A percentile compares a stretch with the other conserved stretches of the same genome.
Evolutionary conservation across 345 rosid genomes (phyloP).

Genomic region (Barbarea vulgaris): DNA sequence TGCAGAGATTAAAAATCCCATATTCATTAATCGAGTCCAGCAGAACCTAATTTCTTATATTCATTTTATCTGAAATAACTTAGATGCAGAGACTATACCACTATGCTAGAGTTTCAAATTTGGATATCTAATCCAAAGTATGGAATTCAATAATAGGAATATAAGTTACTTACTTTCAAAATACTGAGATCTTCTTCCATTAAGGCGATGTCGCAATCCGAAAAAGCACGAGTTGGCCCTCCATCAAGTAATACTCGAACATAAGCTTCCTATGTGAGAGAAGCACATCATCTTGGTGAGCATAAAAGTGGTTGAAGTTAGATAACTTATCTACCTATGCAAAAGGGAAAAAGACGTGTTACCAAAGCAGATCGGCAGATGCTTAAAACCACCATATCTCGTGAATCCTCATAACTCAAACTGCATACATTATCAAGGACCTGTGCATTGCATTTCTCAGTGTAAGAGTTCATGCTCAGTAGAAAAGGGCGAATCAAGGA

Average conservation of each 20-base stretch:
- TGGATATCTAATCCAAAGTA: background rate
- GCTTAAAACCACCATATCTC: constrained; percentile 85
- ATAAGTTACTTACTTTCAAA: constrained; percentile 58
- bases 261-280: constrained; percentile 64
- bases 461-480: constrained; percentile 20
- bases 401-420: constrained; percentile 66
- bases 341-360: constrained; percentile 21
- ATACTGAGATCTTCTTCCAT: constrained; percentile 81
- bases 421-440: constrained; percentile 80
- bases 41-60: background rate
- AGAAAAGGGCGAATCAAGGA: constrained; percentile 22
- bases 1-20: background rate
- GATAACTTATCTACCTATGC: background rate
- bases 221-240: constrained; percentile 89
- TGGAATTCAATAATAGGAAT: background rate
- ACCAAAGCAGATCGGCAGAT: constrained; percentile 78
- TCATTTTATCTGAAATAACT: background rate
- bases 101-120: background rate
- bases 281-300: constrained; percentile 12
- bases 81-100: background rate
- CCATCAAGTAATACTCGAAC: constrained; percentile 90
- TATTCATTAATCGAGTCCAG: background rate
- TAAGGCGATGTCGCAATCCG: constrained; percentile 70
- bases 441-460: constrained; percentile 46
- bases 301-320: constrained; percentile 8